Evolutionary conservation across 2,329 filamentous ascomycete genomes (phyloP), one percentile per base, ranked within the genome.

Genomic region (Phymatotrichopsis omnivora): DNA sequence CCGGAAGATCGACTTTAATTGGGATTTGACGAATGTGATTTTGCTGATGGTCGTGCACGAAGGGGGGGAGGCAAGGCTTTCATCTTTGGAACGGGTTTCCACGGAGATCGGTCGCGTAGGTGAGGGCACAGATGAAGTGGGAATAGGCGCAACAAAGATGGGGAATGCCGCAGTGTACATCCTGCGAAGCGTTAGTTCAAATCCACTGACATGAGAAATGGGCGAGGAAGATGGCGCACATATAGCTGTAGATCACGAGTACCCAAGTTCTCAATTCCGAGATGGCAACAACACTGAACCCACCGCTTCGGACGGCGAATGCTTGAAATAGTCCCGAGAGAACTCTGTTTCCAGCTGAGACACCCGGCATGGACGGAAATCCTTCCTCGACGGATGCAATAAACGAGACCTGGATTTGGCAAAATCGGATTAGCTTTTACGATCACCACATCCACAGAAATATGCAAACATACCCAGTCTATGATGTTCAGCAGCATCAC

Each of bases 111-210:
- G n/a, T 20, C 45, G 37, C 3, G 38, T 40, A 8, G 22, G 40
- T 31, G 37, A 41, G 22, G 11, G 16, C n/a, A 1, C n/a, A 17
- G 5, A 14, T 19, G 7, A 19, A n/a, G 8, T 12, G 7, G 22
- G 11, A 48, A 45, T 7, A 29, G 29, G 7, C 48, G 34, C 3
- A 45, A 30, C 8, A 31, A 42, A 44, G 24, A 75, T 68, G 0
- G 72, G 72, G 45, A 72, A 74, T 11, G 71, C 71, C 23, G 67
- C 68, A 42, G 75, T 74, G 57, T 75, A 75, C 71, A 75, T 74
- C 54, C 54, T 56, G 19, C 2, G 36, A 32, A 23, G 7, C 19
- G 16, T 6, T 24, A 28, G n/a, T 20, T 17, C 10, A 23, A 33
- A 20, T 30, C n/a, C 22, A 52, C 50, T 52, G 42, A 56, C 72